A percentile compares a stretch with the other conserved stretches of the same genome.
These are phyloP conservation scores for Sorghum bicolor DNA, from an alignment of 176 grass and related monocot genomes.

Conservation along the genomic window DNA sequence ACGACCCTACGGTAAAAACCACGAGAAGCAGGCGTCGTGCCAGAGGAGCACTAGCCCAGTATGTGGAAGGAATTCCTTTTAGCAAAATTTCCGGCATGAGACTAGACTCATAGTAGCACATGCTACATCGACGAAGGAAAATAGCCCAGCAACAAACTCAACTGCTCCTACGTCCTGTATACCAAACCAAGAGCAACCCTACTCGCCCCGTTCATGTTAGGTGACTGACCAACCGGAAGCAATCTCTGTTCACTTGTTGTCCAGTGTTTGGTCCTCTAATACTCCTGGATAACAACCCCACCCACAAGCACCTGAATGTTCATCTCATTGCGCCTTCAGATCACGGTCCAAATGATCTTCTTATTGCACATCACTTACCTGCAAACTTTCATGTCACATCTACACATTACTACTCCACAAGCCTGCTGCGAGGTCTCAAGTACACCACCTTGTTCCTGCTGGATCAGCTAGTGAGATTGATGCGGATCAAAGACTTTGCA, in stretches of 20 bases:
- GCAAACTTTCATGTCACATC: background rate
- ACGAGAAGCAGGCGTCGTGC: too few species aligned
- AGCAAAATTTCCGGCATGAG: too few species aligned
- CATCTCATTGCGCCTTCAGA: background rate
- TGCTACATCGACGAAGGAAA: conserved; percentile 19
- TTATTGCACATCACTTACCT: background rate
- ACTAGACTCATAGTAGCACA: background rate
- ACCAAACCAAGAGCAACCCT: conserved; percentile 16
- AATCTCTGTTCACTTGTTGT: background rate
- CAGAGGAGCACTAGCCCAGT: too few species aligned
- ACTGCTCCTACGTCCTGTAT: background rate
- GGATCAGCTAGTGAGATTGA: background rate
- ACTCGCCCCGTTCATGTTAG: conserved; percentile 21
- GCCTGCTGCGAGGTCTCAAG: background rate
- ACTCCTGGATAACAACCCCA: background rate
- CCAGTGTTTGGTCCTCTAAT: background rate
- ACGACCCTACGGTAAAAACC: too few species aligned
- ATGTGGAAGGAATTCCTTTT: too few species aligned
- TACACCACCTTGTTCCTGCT: background rate
- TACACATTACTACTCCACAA: background rate
- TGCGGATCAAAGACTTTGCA: background rate
- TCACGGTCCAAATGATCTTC: background rate
- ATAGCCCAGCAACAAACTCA: conserved; percentile 19
- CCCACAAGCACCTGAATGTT: background rate
- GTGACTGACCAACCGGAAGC: conserved; percentile 40